Base-by-base conservation (phyloP, 2,329 filamentous ascomycete species). In the Claviceps fusiformis region DNA sequence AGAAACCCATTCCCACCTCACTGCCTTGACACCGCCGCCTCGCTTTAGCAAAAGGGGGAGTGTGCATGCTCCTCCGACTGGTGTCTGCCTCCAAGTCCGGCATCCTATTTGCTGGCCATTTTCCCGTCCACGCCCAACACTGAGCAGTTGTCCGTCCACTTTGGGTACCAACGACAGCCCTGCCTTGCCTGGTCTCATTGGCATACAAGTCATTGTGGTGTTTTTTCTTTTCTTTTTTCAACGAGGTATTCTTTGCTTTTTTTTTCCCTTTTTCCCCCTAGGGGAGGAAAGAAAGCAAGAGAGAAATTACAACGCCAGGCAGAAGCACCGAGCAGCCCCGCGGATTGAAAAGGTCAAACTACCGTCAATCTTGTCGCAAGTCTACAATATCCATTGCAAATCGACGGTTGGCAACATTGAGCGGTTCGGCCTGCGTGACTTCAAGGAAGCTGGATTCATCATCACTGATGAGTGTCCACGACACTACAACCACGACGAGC, bases 111-210 rank as follows among this genome's bases (percentile, higher is more conserved):
- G 27, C 19, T 37, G 31, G 9, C 24, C 15, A 10, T 43, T n/a
- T 43, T 27, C 19, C 19, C 24, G 31, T 7, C 24, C 47, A 17
- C 3, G 24, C 47, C 29, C 31, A 50, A n/a, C 31, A 33, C 31
- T 33, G 24, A 24, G 24, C 47, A 49, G 11, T n/a, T 24, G 24
- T 24, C 24, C 46, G 48, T 50, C 55, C 55, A 54, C 55, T 54
- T 47, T 54, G 52, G 55, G 55, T 56, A 54, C 52, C 55, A 52
- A 56, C 52, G 37, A 53, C 33, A 13, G n/a, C 11, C n/a, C 19
- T 51, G 54, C 55, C 47, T 50, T 48, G 51, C 51, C 35, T 46
- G 51, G 19, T 19, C 17, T 56, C 55, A 43, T 56, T 39, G 47
- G 54, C 43, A 48, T 29, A 17, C 31, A 19, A 29, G 31, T 44